phyloP scores from a whole-genome alignment of 306 rosid genomes.

The Rubus idaeus region DNA sequence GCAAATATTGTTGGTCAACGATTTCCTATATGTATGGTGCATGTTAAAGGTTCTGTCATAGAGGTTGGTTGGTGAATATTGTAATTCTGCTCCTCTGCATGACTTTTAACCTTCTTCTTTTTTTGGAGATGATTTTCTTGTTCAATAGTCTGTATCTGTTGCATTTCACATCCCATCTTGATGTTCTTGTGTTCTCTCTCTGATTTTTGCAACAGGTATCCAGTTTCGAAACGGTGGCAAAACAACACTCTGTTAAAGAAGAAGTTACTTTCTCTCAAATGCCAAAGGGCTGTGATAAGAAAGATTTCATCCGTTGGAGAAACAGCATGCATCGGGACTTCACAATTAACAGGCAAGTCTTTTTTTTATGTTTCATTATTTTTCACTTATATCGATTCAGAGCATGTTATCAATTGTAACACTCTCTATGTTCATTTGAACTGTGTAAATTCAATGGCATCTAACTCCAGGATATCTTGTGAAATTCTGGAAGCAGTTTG shows the following conservation, averaged over 20 bases:
- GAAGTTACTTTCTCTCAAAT: conserved; percentile 31
- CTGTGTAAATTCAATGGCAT: neutral
- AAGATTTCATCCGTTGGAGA: conserved; percentile 58
- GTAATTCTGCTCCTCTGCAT: neutral
- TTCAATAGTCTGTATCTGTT: neutral
- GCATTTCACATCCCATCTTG: conserved; percentile 15
- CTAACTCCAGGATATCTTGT: conserved; percentile 32
- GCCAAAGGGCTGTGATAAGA: conserved; percentile 46
- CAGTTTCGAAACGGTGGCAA: conserved; percentile 74
- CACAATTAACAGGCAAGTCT: conserved; percentile 70
- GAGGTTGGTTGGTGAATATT: conserved; percentile 58
- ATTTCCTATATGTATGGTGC: conserved; percentile 80
- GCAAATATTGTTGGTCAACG: conserved; percentile 61
- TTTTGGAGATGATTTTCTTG: neutral
- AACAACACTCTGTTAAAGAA: conserved; percentile 25
- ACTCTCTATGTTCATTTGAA: conserved; percentile 15
- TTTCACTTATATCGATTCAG: neutral
- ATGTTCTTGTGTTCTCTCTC: conserved; percentile 13
- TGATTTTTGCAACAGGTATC: conserved; percentile 59
- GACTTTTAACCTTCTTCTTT: neutral
- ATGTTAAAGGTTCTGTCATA: conserved; percentile 46
- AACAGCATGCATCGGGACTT: conserved; percentile 74
- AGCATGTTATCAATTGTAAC: neutral
- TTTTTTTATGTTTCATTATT: neutral
- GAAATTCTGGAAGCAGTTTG: conserved; percentile 63